Evolutionary conservation across 2,329 filamentous ascomycete genomes (phyloP).

Genomic region (Penicillium sp.): DNA sequence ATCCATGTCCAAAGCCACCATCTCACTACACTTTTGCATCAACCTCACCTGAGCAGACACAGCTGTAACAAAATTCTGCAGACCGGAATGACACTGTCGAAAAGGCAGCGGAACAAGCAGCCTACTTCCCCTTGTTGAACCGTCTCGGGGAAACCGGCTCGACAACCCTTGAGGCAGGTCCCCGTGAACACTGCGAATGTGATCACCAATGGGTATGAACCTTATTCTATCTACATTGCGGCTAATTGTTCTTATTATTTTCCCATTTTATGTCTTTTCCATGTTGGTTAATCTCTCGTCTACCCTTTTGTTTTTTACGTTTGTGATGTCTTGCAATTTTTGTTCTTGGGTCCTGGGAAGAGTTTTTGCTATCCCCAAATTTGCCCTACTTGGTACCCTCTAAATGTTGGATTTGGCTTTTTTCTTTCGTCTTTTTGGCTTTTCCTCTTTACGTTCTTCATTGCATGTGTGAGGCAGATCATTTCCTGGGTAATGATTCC

Average conservation of each 20-base stretch:
- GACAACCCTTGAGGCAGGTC: slow-evolving; percentile 10
- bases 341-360: not conserved
- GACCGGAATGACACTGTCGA: not conserved
- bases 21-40: not conserved
- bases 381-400: not conserved
- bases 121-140: slow-evolving; percentile 8
- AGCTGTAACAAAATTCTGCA: not conserved
- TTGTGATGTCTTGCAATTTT: not conserved
- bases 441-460: not conserved
- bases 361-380: not conserved
- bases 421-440: not conserved
- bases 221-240: not conserved
- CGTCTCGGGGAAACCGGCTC: slow-evolving; percentile 4
- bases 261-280: not conserved
- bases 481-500: not conserved
- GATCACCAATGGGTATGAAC: not conserved
- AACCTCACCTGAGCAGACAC: not conserved
- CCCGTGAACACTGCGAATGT: slow-evolving; percentile 7
- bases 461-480: not conserved
- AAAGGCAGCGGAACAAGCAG: not conserved
- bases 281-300: not conserved
- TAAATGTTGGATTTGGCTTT: not conserved
- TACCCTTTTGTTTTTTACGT: not conserved
- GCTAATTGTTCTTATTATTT: not conserved
- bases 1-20: not conserved